Conservation (phyloP, 257 asterid genomes). For the Solanum rostratum region DNA sequence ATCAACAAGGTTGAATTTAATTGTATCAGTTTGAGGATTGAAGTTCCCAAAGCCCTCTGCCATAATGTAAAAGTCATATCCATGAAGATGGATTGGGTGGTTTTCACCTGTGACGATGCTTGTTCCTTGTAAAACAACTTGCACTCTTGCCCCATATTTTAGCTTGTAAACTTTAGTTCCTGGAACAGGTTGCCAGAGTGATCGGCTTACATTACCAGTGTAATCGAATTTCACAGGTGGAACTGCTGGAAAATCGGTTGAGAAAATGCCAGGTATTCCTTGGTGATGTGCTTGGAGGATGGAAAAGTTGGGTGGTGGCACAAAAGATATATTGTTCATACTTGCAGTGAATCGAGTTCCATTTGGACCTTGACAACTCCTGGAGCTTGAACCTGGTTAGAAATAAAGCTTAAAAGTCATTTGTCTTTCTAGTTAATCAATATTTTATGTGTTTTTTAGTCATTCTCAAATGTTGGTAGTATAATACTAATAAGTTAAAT, state of each 20-base stretch:
- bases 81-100: slow-evolving; percentile 92
- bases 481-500: neutral
- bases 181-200: slow-evolving; percentile 56
- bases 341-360: slow-evolving; percentile 11
- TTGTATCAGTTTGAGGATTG: slow-evolving; percentile 39
- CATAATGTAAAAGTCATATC: slow-evolving; percentile 64
- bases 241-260: slow-evolving; percentile 56
- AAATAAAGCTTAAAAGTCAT: neutral
- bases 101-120: slow-evolving; percentile 66
- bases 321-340: slow-evolving; percentile 37
- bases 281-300: slow-evolving; percentile 72
- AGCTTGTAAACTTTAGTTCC: slow-evolving; percentile 60
- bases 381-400: slow-evolving; percentile 18
- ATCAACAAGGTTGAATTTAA: slow-evolving; percentile 63
- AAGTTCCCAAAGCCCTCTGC: slow-evolving; percentile 89
- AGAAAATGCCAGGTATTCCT: slow-evolving; percentile 63
- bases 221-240: slow-evolving; percentile 64
- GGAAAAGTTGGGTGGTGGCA: slow-evolving; percentile 62
- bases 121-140: slow-evolving; percentile 79
- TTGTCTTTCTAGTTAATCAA: neutral
- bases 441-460: neutral
- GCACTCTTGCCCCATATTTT: slow-evolving; percentile 65
- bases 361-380: slow-evolving; percentile 76
- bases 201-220: slow-evolving; percentile 72
- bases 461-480: neutral